Evolutionary conservation across 1,139 yeast genomes (phyloP), one percentile per base, ranked within the genome.

Genomic region (Zygosaccharomyces pseudobailii): DNA sequence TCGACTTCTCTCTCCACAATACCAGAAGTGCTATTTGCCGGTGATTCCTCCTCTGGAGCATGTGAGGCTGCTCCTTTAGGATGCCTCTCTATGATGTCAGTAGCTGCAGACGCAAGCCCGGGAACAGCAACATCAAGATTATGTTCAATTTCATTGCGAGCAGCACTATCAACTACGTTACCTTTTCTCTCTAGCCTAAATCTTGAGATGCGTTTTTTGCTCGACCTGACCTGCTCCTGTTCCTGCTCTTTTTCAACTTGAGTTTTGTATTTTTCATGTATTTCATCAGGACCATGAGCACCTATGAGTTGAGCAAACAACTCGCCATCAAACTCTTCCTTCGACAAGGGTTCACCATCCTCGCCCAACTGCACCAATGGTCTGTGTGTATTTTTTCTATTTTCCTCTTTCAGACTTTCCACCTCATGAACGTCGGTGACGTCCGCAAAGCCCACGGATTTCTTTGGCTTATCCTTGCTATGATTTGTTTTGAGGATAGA

Each of bases 341-440:
- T 40, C 6, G 42, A 28, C n/a, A 49, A 22, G 23, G 36, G 17
- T 9, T 35, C 44, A 7, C 45, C 44, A 3, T 42, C 45, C 6
- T 30, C 40, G 7, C 44, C 44, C 17, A 40, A 19, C 19, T 35
- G 34, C 6, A 37, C 23, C 8, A 38, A 21, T 23, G 61, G 51
- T 19, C 46, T 55, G 36, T 58, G 61, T 3, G 65, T 61, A 42
- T 73, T 69, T 4, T 62, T 58, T 54, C 68, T 73, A 27, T 78
- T 66, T 41, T 74, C 75, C 28, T 72, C 74, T 61, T 82, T 79
- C 13, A 80, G 69, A 57, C 76, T 78, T 43, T 79, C 84, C 24
- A 82, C 72, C 55, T 80, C 82, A 47, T 77, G 78, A n/a, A 82
- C 72, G 47, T 80, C 78, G 41, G 80, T 69, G 2, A 66, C 62